A percentile compares a stretch with the other conserved stretches of the same genome.
These are phyloP conservation scores for Curvularia hawaiiensis DNA, from an alignment of 2,329 filamentous ascomycete species.

Conservation along the genomic window DNA sequence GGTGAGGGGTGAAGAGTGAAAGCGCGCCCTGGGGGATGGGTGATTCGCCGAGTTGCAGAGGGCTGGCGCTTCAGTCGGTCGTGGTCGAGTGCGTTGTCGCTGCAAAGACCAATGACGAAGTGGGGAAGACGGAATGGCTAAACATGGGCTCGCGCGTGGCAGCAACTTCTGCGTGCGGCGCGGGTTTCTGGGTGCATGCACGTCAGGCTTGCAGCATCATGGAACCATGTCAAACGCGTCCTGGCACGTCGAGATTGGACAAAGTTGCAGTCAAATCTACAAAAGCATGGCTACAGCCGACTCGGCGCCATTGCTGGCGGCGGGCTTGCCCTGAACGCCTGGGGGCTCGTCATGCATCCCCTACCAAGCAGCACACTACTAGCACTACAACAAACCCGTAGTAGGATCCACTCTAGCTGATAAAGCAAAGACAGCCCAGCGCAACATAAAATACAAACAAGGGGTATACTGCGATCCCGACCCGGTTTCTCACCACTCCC, in stretches of 20 bases:
- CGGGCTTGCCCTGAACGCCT: slow-evolving; percentile 12
- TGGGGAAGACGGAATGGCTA: slow-evolving; percentile 28
- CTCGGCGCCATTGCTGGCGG: background rate
- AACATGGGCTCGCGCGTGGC: slow-evolving; percentile 24
- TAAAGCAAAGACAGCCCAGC: slow-evolving; percentile 94
- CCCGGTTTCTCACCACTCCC: slow-evolving; percentile 92
- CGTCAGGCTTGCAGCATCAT: slow-evolving; percentile 4
- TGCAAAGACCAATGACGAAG: slow-evolving; percentile 38
- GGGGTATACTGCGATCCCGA: slow-evolving; percentile 92
- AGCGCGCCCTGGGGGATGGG: slow-evolving; percentile 29
- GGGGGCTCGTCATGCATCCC: slow-evolving; percentile 8
- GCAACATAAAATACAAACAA: slow-evolving; percentile 94
- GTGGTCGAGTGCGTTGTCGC: slow-evolving; percentile 32
- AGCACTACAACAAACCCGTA: slow-evolving; percentile 12
- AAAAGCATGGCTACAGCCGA: slow-evolving; percentile 1
- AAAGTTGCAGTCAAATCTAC: background rate
- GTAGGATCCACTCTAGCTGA: slow-evolving; percentile 66
- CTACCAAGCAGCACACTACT: background rate
- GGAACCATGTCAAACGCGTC: background rate
- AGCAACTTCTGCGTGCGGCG: slow-evolving; percentile 10
- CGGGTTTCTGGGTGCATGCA: slow-evolving; percentile 14
- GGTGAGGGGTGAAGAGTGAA: slow-evolving; percentile 11
- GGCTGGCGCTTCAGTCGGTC: slow-evolving; percentile 33
- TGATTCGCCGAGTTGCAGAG: slow-evolving; percentile 26
- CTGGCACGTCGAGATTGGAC: background rate